phyloP scores from a whole-genome alignment of 164 flowering plant species.

The Liriodendron chinense region DNA sequence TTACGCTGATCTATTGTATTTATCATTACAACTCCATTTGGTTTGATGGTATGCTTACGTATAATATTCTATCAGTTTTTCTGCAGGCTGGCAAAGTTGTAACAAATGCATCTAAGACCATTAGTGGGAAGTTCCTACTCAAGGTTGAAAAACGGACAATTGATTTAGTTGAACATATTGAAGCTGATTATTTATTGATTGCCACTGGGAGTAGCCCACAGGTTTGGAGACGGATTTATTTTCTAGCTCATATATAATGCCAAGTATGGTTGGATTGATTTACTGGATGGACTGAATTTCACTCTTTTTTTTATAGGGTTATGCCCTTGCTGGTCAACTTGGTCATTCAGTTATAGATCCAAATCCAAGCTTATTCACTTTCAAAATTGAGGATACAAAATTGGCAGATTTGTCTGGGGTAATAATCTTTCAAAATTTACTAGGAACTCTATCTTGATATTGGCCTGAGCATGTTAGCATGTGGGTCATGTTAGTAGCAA shows the following conservation, averaged over 20 bases:
- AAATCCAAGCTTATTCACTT: constrained; percentile 90
- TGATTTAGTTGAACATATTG: constrained; percentile 46
- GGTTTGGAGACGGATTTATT: constrained; percentile 35
- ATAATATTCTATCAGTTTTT: constrained; percentile 42
- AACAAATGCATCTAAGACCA: constrained; percentile 37
- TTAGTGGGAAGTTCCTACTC: constrained; percentile 54
- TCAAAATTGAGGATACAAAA: constrained; percentile 66
- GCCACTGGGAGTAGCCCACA: constrained; percentile 87
- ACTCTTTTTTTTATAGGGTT: constrained; percentile 49
- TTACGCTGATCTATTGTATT: background rate
- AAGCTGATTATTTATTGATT: constrained; percentile 73
- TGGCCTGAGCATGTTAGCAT: background rate
- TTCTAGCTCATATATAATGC: background rate
- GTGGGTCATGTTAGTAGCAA: background rate
- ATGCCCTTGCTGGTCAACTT: constrained; percentile 72
- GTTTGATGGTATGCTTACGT: constrained; percentile 13
- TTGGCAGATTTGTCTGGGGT: constrained; percentile 85
- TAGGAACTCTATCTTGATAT: background rate
- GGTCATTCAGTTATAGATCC: constrained; percentile 93
- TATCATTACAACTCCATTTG: background rate
- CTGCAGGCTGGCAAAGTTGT: constrained; percentile 84
- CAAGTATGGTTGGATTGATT: background rate
- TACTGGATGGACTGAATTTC: constrained; percentile 4
- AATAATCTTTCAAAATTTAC: constrained; percentile 17
- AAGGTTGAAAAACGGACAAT: constrained; percentile 58